Conservation (phyloP, 2,329 filamentous ascomycete genomes). For the Phaeosphaeriaceae sp. region DNA sequence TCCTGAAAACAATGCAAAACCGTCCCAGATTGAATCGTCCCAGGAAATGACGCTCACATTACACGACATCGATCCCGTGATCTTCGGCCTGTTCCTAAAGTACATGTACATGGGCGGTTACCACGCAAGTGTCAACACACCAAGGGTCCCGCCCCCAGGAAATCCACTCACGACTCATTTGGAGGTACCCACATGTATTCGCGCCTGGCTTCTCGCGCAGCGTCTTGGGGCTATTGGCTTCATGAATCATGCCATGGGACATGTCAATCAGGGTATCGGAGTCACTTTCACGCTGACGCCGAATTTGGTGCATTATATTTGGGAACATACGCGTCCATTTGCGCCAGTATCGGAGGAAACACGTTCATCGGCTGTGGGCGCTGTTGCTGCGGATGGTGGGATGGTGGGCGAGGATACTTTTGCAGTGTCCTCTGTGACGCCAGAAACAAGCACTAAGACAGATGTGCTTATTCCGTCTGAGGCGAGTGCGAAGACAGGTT, state of each 20-base stretch:
- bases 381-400: too few species aligned
- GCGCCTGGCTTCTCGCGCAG: constrained; percentile 24
- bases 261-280: constrained; percentile 18
- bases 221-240: constrained; percentile 15
- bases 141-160: background rate
- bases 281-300: constrained; percentile 17
- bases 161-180: background rate
- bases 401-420: too few species aligned
- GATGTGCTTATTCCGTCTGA: too few species aligned
- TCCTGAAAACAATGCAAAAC: too few species aligned
- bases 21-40: too few species aligned
- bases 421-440: too few species aligned
- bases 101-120: constrained; percentile 29
- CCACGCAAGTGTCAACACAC: constrained; percentile 12
- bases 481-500: too few species aligned
- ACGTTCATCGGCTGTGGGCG: too few species aligned
- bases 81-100: constrained; percentile 30
- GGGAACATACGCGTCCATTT: constrained; percentile 2
- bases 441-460: too few species aligned
- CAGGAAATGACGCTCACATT: too few species aligned
- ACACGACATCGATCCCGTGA: constrained; percentile 9
- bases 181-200: constrained; percentile 9
- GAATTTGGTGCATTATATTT: constrained; percentile 13
- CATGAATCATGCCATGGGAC: constrained; percentile 19
- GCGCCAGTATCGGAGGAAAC: too few species aligned